Conservation (phyloP, 2,329 filamentous ascomycete genomes). For the Colletotrichum sp. region DNA sequence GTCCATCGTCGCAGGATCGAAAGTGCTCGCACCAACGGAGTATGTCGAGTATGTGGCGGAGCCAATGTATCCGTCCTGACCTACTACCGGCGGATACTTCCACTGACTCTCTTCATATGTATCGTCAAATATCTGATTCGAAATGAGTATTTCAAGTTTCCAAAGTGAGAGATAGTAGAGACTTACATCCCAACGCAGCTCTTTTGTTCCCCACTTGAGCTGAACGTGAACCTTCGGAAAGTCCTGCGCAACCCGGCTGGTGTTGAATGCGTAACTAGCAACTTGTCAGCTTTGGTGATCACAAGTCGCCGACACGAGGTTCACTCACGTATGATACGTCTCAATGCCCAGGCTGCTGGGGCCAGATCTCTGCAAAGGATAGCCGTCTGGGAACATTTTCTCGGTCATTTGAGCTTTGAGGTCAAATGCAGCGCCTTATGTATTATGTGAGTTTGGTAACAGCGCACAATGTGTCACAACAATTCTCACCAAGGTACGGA, state of each 20-base stretch:
- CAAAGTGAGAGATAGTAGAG: too few species aligned
- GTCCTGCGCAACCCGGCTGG: constrained; percentile 19
- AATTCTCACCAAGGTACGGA: constrained; percentile 33
- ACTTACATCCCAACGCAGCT: constrained; percentile 23
- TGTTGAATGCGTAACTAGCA: constrained; percentile 14
- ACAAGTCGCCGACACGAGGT: neutral
- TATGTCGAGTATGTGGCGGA: constrained; percentile 26
- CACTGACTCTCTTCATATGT: constrained; percentile 28
- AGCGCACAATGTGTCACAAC: neutral
- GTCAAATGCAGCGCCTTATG: constrained; percentile 10
- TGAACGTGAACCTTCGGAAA: constrained; percentile 21
- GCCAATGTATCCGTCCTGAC: constrained; percentile 32
- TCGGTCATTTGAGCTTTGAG: constrained; percentile 6
- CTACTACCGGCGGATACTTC: constrained; percentile 30
- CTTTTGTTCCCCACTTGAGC: constrained; percentile 19
- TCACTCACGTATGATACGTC: neutral
- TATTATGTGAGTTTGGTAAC: too few species aligned
- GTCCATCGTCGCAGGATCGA: constrained; percentile 25
- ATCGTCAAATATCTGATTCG: constrained; percentile 26
- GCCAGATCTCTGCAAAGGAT: constrained; percentile 4
- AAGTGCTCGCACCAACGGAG: constrained; percentile 4
- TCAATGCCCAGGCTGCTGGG: constrained; percentile 1
- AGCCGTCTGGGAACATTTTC: constrained; percentile 2
- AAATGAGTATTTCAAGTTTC: neutral
- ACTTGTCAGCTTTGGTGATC: neutral